phyloP scores from a whole-genome alignment of 257 asterid species.

The Fraxinus pennsylvanica region DNA sequence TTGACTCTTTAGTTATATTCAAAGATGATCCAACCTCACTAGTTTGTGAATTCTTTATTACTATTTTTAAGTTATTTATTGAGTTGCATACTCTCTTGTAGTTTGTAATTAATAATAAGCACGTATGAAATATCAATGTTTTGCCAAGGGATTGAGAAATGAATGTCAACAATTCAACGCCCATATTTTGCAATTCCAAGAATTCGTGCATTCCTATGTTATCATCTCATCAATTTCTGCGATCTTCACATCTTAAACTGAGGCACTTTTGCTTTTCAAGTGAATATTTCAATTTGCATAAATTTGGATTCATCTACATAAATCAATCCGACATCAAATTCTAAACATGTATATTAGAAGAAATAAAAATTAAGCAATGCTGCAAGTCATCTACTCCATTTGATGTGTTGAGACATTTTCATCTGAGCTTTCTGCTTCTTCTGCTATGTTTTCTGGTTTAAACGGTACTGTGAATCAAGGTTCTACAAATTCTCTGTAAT shows the following conservation, averaged over 20 bases:
- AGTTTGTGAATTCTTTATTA: background rate
- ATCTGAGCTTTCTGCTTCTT: background rate
- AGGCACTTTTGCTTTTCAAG: background rate
- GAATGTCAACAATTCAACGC: background rate
- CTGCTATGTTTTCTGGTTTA: background rate
- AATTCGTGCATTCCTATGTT: background rate
- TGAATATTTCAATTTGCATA: background rate
- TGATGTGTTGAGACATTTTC: background rate
- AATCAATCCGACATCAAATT: background rate
- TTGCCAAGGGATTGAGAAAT: background rate
- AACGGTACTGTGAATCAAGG: background rate
- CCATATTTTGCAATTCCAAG: background rate
- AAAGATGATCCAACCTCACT: background rate
- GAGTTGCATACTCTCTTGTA: background rate
- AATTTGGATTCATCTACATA: background rate
- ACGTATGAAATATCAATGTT: background rate
- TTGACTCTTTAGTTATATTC: background rate
- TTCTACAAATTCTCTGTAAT: background rate
- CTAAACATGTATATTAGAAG: background rate
- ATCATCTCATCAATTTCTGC: background rate
- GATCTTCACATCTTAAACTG: background rate
- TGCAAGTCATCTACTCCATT: background rate
- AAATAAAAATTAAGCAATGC: background rate
- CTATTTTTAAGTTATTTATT: background rate
- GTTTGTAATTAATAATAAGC: background rate